Conservation (phyloP, 2,329 filamentous ascomycete species). For the Nemania sp. region DNA sequence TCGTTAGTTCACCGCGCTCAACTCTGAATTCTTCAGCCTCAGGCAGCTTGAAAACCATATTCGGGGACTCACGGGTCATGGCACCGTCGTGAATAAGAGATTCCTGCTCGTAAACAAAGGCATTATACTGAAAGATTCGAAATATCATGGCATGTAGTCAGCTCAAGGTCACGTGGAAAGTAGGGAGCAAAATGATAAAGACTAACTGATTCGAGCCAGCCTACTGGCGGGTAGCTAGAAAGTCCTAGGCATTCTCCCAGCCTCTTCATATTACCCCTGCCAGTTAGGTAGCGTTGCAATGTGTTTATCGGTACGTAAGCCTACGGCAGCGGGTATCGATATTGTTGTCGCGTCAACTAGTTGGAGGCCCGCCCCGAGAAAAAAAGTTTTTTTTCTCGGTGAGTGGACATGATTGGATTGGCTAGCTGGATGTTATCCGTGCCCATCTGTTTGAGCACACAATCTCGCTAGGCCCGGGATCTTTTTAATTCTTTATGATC, state of each 20-base stretch:
- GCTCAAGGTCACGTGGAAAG: neutral
- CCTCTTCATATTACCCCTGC: neutral
- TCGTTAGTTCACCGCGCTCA: too few species aligned
- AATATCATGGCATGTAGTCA: conserved; percentile 7
- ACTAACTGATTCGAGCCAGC: neutral
- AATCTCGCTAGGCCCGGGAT: neutral
- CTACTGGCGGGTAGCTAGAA: neutral
- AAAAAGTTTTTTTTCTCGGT: neutral
- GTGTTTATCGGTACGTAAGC: neutral
- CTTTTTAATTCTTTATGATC: neutral
- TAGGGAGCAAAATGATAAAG: neutral
- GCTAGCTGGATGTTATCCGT: neutral
- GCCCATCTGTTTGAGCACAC: neutral
- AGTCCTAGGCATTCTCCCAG: neutral
- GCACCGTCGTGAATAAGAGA: neutral
- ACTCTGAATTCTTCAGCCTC: too few species aligned
- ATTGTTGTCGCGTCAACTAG: neutral
- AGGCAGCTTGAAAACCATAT: too few species aligned
- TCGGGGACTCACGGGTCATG: neutral
- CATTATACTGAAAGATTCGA: neutral
- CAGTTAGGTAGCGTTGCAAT: neutral
- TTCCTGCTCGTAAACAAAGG: neutral
- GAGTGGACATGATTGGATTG: neutral
- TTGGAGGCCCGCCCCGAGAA: neutral
- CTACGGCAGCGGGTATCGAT: neutral